Evolutionary conservation across 768 basidiomycete species (phyloP), one percentile per base, ranked within the genome.

Genomic region (Russula sp.): DNA sequence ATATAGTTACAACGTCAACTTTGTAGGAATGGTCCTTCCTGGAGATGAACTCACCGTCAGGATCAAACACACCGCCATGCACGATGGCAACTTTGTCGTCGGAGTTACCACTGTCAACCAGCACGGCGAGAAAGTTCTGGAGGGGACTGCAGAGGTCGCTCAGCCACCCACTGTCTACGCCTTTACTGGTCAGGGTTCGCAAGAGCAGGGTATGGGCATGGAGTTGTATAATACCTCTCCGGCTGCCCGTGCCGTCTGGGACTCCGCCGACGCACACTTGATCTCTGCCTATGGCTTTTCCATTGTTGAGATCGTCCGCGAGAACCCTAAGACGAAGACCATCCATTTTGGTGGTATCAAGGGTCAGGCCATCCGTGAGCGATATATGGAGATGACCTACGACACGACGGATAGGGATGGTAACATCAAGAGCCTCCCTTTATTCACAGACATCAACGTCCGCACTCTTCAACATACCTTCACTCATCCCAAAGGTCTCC

Each of bases 351-450:
- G 97, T 79, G 97, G 97, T 73, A 91, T 98, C 75, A 98, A 98
- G 77, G 97, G 97, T 45, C 96, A 98, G 73, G 95, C 88, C 3
- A 98, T 98, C 67, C 91, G 97, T 34, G 91, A 95, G 70, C 87
- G 97, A n/a, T 99, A 99, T 77, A 98, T 98, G 93, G 94, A 95
- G 69, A 97, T 99, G 90, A 89, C 91, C 5, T 98, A 98, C 78
- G 95, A 98, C 72, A 87, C 94, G 0, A 89, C 92, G 82, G 96
- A 97, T 77, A 93, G 91, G 77, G 94, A 95, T 70, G 96, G 96
- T 61, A 87, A 89, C 71, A 84, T 98, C 74, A 95, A 94, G 81
- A 98, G 94, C 0, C 87, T 97, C 13, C 95, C 96, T 51, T 85
- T 99, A 57, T 99, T 98, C 74, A 83, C 89, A 52, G 96, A 98